Base-by-base conservation (phyloP, 805 yeast species). In the Nakazawaea molendinolei region DNA sequence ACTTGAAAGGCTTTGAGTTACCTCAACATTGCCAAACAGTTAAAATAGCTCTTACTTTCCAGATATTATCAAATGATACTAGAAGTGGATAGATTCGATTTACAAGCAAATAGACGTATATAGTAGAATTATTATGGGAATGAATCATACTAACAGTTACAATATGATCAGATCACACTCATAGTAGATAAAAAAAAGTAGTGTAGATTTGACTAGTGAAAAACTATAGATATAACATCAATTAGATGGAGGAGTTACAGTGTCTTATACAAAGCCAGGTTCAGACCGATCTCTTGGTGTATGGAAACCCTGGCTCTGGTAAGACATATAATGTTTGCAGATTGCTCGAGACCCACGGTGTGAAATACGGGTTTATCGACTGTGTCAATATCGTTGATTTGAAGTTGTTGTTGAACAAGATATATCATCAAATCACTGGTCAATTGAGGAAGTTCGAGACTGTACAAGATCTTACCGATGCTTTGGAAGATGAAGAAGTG, bases 281-380 rank as follows among this genome's bases (percentile, higher is more conserved):
- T 5, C 15, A 12, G 8, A 16, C 17, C 7, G 23, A 34, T 23
- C n/a, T 28, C 12, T 12, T 34, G 3, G 17, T 34, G 14, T 36
- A 31, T 20, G 39, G 39, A 3, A 36, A 31, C 21, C 31, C 35
- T 9, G 18, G 23, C 18, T 33, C 36, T 12, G 40, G 40, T 10
- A 38, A 38, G 27, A 38, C 36, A 4, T 19, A 16, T 8, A 15
- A 9, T 6, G 19, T 28, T 2, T 6, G 3, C 13, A 22, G n/a
- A 13, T 8, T 5, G 14, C 15, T 37, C 9, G 20, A 26, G n/a
- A 15, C 13, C n/a, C 13, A 27, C 12, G 5, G 16, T 12, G 27
- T 22, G 13, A 8, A 26, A 5, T 16, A 21, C 16, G 29, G 18
- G 8, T 8, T 32, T n/a, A 24, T 38, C 8, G 40, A 38, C 15